Conservation (phyloP, 306 rosid genomes). For the Prunus armeniaca region DNA sequence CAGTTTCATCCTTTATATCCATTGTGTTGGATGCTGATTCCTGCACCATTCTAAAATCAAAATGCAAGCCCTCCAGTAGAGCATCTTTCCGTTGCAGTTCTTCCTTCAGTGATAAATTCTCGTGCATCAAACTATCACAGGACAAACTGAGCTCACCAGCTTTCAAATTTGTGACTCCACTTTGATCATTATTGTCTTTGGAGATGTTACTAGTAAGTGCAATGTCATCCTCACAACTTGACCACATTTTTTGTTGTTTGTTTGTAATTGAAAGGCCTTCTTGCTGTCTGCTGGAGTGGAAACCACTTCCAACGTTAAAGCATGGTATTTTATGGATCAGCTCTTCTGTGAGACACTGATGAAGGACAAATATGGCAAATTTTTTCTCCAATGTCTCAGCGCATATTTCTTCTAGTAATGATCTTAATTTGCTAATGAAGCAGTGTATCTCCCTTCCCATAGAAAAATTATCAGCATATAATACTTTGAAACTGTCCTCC, state of each 20-base stretch:
- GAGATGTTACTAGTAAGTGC: slow-evolving; percentile 15
- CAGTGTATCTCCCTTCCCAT: slow-evolving; percentile 45
- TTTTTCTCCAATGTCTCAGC: slow-evolving; percentile 48
- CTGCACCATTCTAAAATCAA: slow-evolving; percentile 86
- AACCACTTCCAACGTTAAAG: slow-evolving; percentile 25
- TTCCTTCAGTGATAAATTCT: slow-evolving; percentile 56
- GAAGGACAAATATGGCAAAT: slow-evolving; percentile 45
- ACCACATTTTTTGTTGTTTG: slow-evolving; percentile 19
- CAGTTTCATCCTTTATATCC: slow-evolving; percentile 76
- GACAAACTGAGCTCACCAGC: slow-evolving; percentile 37
- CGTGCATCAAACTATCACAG: slow-evolving; percentile 35
- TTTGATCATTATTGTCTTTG: slow-evolving; percentile 24
- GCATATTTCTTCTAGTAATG: slow-evolving; percentile 56
- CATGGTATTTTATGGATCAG: slow-evolving; percentile 27
- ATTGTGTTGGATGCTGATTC: slow-evolving; percentile 75
- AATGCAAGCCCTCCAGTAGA: slow-evolving; percentile 78
- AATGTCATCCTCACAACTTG: slow-evolving; percentile 33
- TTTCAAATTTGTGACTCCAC: slow-evolving; percentile 31
- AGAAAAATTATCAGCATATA: slow-evolving; percentile 46
- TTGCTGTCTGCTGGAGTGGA: slow-evolving; percentile 26
- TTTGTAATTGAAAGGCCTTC: slow-evolving; percentile 17
- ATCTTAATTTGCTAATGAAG: slow-evolving; percentile 43
- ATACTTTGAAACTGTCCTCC: slow-evolving; percentile 44
- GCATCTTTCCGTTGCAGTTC: slow-evolving; percentile 74
- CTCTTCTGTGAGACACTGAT: slow-evolving; percentile 47